phyloP scores from a whole-genome alignment of 768 basidiomycete genomes.

The Sporobolomyces roseus region DNA sequence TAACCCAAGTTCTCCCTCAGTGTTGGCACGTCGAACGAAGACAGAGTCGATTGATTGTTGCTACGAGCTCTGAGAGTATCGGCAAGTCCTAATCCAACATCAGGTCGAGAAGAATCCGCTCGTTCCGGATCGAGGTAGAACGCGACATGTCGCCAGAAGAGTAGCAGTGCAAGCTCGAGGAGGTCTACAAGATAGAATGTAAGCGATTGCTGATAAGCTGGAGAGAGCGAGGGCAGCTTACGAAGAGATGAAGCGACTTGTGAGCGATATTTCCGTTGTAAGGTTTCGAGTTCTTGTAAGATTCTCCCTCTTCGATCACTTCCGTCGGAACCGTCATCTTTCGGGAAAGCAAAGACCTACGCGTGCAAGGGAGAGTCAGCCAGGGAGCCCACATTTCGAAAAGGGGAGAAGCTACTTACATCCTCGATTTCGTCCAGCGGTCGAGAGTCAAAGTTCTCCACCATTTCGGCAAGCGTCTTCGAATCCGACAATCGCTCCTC shows the following conservation, averaged over 20 bases:
- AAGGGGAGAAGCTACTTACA: slow-evolving; percentile 48
- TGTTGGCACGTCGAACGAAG: slow-evolving; percentile 29
- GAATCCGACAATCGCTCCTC: slow-evolving; percentile 49
- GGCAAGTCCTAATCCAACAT: slow-evolving; percentile 40
- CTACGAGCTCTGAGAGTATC: slow-evolving; percentile 24
- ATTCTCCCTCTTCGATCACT: slow-evolving; percentile 48
- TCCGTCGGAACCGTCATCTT: slow-evolving; percentile 49
- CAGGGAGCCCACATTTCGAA: not conserved
- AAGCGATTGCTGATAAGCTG: not conserved
- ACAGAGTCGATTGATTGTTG: slow-evolving; percentile 2
- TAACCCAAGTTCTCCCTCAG: slow-evolving; percentile 51
- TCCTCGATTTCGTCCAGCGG: slow-evolving; percentile 68
- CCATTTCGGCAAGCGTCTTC: slow-evolving; percentile 63
- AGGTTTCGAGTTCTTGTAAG: slow-evolving; percentile 63
- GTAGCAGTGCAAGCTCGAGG: slow-evolving; percentile 70
- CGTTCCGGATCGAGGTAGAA: slow-evolving; percentile 55
- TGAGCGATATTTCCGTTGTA: slow-evolving; percentile 51
- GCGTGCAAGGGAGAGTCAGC: slow-evolving; percentile 32
- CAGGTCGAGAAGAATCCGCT: slow-evolving; percentile 47
- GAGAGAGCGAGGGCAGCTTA: slow-evolving; percentile 48
- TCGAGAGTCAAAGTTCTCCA: slow-evolving; percentile 68
- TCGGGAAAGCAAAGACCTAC: slow-evolving; percentile 54
- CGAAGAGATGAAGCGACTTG: slow-evolving; percentile 60
- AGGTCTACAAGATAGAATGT: slow-evolving; percentile 30
- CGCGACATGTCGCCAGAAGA: slow-evolving; percentile 74